Conservation (phyloP, 129 eudicot genomes). For the Flaveria bidentis region DNA sequence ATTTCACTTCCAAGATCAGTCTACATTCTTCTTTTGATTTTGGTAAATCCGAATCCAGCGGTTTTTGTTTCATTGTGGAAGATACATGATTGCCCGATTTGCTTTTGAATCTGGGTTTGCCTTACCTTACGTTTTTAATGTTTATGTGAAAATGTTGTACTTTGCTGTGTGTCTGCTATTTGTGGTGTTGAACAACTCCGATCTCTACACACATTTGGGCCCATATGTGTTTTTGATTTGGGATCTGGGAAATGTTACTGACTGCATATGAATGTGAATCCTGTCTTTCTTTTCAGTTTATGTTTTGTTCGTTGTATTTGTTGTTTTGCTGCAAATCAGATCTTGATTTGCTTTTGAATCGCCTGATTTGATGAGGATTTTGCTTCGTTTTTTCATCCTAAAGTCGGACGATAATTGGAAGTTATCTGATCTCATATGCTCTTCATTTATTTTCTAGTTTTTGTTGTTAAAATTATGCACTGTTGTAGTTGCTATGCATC, state of each 20-base stretch:
- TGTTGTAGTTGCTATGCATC: not conserved
- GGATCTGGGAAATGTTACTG: slow-evolving; percentile 28
- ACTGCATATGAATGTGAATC: not conserved
- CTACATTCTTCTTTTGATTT: slow-evolving; percentile 23
- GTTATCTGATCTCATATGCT: no score
- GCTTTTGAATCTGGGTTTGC: slow-evolving; percentile 13
- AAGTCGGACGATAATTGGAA: not conserved
- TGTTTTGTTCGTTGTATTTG: not conserved
- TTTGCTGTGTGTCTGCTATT: slow-evolving; percentile 14
- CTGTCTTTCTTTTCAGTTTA: no score
- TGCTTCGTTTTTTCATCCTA: not conserved
- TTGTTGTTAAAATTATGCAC: not conserved
- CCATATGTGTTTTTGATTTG: slow-evolving; percentile 13
- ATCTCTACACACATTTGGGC: slow-evolving; percentile 10
- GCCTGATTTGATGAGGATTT: not conserved
- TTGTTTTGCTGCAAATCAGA: slow-evolving; percentile 22
- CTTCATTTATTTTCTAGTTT: not conserved
- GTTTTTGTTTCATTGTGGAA: no score
- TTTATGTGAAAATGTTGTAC: not conserved
- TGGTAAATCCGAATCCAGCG: not conserved
- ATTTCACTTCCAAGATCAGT: slow-evolving; percentile 16
- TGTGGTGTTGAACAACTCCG: slow-evolving; percentile 15
- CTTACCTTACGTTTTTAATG: not conserved
- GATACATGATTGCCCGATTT: slow-evolving; percentile 9
- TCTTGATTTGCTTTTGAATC: slow-evolving; percentile 19